Percentiles rank a stretch among this genome's conserved stretches.
Conservation (phyloP, 495 filamentous ascomycete genomes). For the Aspergillus coremiiformis region DNA sequence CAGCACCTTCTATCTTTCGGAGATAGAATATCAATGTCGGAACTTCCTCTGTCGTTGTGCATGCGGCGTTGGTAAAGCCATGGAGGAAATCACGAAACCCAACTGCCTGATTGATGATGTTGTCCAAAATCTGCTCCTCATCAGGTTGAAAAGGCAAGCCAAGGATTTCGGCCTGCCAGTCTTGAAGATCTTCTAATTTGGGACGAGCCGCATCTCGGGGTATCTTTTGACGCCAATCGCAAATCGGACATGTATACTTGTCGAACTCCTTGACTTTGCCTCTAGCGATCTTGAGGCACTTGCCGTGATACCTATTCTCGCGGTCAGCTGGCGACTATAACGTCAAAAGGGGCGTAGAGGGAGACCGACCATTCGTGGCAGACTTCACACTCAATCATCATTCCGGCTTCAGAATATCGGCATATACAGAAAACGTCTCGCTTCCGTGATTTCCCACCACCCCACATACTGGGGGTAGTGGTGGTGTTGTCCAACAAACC, state of each 20-base stretch:
- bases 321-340: slow-evolving; percentile 1
- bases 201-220: slow-evolving; percentile 96
- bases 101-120: slow-evolving; percentile 76
- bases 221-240: slow-evolving; percentile 95
- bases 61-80: slow-evolving; percentile 68
- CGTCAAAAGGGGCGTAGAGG: background rate
- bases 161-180: slow-evolving; percentile 82
- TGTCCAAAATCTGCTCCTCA: slow-evolving; percentile 76
- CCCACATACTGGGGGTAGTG: slow-evolving; percentile 29
- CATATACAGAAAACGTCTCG: slow-evolving; percentile 97
- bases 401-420: slow-evolving; percentile 82
- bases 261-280: slow-evolving; percentile 98
- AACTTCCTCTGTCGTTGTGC: slow-evolving; percentile 76
- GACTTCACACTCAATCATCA: slow-evolving; percentile 99
- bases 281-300: slow-evolving; percentile 95
- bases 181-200: slow-evolving; percentile 83
- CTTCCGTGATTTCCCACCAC: slow-evolving; percentile 41
- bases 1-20: slow-evolving; percentile 95
- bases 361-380: slow-evolving; percentile 87
- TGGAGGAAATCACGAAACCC: slow-evolving; percentile 79
- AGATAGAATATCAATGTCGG: slow-evolving; percentile 93
- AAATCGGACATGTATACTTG: slow-evolving; percentile 97
- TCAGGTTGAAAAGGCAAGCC: slow-evolving; percentile 90
- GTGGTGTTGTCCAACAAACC: slow-evolving; percentile 48
- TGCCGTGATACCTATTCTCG: slow-evolving; percentile 77